Conservation (phyloP, 202 grass and related monocot genomes). For the Schoenoplectus triqueter region DNA sequence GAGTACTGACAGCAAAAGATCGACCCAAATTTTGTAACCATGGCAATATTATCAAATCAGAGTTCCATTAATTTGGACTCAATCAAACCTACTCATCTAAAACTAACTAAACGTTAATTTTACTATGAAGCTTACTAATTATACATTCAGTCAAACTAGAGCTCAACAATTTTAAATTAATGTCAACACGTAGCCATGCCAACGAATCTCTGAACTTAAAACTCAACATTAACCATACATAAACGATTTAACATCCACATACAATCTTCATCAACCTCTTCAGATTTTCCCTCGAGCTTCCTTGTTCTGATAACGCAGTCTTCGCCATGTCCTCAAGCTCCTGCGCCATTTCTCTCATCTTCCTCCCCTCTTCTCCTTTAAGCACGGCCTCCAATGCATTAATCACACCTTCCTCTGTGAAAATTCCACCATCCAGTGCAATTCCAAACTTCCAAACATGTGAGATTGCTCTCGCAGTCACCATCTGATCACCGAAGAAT, state of each 20-base stretch:
- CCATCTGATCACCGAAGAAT: slow-evolving; percentile 25
- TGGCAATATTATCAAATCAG: not conserved
- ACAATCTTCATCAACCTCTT: slow-evolving; percentile 34
- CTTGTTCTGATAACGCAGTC: not conserved
- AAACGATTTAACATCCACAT: slow-evolving; percentile 12
- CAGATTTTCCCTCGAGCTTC: slow-evolving; percentile 24
- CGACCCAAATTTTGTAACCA: not conserved
- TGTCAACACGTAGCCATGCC: no score
- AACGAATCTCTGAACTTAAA: no score
- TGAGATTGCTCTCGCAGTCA: slow-evolving; percentile 6
- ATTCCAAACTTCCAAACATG: slow-evolving; percentile 37
- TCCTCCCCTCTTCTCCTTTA: slow-evolving; percentile 17
- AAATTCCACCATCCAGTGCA: not conserved
- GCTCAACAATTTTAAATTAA: no score
- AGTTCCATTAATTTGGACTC: not conserved
- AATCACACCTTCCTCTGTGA: slow-evolving; percentile 26
- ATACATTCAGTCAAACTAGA: not conserved
- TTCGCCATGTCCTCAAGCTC: slow-evolving; percentile 22
- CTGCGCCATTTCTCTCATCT: not conserved
- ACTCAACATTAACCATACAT: no score
- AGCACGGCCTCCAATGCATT: not conserved
- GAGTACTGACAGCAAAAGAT: not conserved
- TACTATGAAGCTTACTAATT: not conserved
- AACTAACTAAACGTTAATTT: not conserved
- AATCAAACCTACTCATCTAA: not conserved